phyloP scores from a whole-genome alignment of 2,329 filamentous ascomycete species.

The Calonectria leucothoes region DNA sequence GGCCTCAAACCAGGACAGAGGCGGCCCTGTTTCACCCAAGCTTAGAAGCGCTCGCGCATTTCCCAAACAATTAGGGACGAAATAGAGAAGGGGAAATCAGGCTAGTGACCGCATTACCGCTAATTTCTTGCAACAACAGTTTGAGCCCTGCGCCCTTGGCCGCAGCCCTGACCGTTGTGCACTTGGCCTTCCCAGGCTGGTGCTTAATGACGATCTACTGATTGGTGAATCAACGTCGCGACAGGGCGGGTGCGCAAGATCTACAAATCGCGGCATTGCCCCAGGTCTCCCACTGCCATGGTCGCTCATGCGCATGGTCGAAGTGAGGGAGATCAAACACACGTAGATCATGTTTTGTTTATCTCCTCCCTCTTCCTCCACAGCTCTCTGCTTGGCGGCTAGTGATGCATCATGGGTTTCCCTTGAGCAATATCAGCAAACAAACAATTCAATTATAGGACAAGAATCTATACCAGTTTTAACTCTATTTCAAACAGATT shows the following conservation, averaged over 20 bases:
- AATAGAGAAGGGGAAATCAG: background rate
- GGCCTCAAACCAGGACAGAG: conserved; percentile 35
- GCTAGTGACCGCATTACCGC: background rate
- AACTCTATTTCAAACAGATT: background rate
- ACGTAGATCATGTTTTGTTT: conserved; percentile 2
- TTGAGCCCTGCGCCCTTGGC: background rate
- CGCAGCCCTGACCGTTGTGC: background rate
- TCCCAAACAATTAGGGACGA: background rate
- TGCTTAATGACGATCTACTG: background rate
- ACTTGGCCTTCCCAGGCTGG: background rate
- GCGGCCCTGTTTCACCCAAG: conserved; percentile 37
- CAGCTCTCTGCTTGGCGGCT: background rate
- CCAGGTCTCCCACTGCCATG: background rate
- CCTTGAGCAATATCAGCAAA: background rate
- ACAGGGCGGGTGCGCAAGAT: background rate
- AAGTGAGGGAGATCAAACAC: background rate
- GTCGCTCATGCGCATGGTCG: background rate
- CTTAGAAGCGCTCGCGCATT: conserved; percentile 34
- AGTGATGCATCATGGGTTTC: background rate
- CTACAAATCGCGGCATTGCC: background rate
- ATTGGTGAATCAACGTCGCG: background rate
- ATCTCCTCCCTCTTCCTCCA: background rate
- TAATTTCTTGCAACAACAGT: background rate
- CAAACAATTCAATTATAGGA: background rate
- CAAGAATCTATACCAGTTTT: background rate